Percentiles rank a stretch among this genome's conserved stretches.
Evolutionary conservation across 208 protist species (phyloP).

Genomic region (Crithidia thermophila): DNA sequence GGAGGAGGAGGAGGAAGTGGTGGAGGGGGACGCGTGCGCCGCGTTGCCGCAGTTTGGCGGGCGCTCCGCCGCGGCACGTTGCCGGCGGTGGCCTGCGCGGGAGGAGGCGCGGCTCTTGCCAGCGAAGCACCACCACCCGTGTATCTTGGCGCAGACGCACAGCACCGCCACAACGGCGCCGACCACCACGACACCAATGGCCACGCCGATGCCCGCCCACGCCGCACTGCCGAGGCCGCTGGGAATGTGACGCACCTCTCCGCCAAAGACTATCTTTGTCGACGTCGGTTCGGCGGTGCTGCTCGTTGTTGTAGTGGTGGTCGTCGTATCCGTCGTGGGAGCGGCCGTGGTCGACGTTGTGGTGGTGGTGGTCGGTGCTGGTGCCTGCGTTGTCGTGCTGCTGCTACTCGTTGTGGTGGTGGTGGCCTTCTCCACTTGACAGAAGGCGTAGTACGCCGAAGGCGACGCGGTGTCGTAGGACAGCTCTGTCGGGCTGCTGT

Average conservation of each 20-base stretch:
- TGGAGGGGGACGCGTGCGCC: too few species aligned
- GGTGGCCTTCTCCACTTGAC: background rate
- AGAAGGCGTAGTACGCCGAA: background rate
- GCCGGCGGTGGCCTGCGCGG: too few species aligned
- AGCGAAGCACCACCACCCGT: background rate
- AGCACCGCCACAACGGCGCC: background rate
- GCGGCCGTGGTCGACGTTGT: background rate
- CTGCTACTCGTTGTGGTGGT: background rate
- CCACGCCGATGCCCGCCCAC: conserved; percentile 8
- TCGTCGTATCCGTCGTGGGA: background rate
- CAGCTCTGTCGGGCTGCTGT: background rate
- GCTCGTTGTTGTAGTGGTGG: background rate
- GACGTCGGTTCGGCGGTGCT: background rate
- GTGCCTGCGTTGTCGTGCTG: too few species aligned
- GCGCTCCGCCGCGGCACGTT: too few species aligned
- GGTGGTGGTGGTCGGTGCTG: background rate
- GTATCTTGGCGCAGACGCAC: background rate
- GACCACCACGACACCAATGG: background rate
- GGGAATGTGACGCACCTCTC: too few species aligned
- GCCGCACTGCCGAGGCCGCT: background rate
- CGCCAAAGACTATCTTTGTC: too few species aligned
- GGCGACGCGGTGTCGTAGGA: background rate
- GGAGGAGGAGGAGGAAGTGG: too few species aligned
- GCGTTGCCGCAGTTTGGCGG: too few species aligned
- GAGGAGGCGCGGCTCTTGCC: too few species aligned